These are phyloP conservation scores for Suillus fuscotomentosus DNA, from an alignment of 768 basidiomycete species.

Conservation along the genomic window DNA sequence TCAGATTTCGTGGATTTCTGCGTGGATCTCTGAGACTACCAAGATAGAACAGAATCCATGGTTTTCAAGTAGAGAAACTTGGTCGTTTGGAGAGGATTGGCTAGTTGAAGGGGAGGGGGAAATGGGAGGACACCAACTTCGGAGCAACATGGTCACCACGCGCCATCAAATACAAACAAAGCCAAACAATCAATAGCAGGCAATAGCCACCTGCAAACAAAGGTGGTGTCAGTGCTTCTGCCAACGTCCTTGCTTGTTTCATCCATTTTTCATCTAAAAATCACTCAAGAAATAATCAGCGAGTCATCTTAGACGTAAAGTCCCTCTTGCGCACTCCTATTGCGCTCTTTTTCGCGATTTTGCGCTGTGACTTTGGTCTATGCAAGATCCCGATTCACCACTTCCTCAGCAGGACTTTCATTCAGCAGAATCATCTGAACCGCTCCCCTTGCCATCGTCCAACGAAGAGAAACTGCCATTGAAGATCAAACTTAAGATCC, in stretches of 20 bases:
- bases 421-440: conserved; percentile 1
- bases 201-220: conserved; percentile 33
- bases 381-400: conserved; percentile 11
- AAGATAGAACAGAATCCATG: not conserved
- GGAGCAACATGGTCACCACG: conserved; percentile 20
- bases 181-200: conserved; percentile 27
- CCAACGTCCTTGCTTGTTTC: conserved; percentile 11
- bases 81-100: conserved; percentile 10
- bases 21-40: conserved; percentile 1
- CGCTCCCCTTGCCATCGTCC: not conserved
- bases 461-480: not conserved
- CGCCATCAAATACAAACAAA: conserved; percentile 22
- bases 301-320: not conserved
- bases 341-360: conserved; percentile 2
- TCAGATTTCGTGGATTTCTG: not conserved
- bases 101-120: conserved; percentile 19
- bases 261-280: not conserved
- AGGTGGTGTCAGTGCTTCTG: conserved; percentile 22
- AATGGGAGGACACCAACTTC: conserved; percentile 22
- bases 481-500: conserved; percentile 20
- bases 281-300: not conserved
- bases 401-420: not conserved
- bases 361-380: conserved; percentile 6
- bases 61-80: not conserved
- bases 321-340: not conserved